phyloP scores from a whole-genome alignment of 495 filamentous ascomycete species.

The Zalerion maritima region DNA sequence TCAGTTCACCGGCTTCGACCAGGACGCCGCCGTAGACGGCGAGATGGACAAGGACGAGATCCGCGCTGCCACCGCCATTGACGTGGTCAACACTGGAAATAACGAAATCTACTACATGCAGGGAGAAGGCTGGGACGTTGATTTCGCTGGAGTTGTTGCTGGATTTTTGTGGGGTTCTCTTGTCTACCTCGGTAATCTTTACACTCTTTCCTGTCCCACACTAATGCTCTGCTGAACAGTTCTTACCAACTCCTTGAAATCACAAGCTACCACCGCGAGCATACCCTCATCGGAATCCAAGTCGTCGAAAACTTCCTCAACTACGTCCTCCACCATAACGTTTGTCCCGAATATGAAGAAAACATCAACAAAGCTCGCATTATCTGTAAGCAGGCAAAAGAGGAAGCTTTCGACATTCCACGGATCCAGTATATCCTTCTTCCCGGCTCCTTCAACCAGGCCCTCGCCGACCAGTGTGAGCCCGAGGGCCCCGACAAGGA shows the following conservation, averaged over 20 bases:
- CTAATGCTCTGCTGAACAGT: slow-evolving; percentile 19
- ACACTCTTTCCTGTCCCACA: slow-evolving; percentile 4
- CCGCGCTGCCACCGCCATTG: slow-evolving; percentile 42
- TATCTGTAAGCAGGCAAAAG: slow-evolving; percentile 52
- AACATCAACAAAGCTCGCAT: slow-evolving; percentile 50
- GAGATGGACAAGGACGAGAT: slow-evolving; percentile 43
- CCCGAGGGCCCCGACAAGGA: too few relatives aligned
- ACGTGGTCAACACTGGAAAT: slow-evolving; percentile 32
- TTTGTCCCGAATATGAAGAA: slow-evolving; percentile 63
- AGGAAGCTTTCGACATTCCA: too few relatives aligned
- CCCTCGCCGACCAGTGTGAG: too few relatives aligned
- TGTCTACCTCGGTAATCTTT: slow-evolving; percentile 3
- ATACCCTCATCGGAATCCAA: slow-evolving; percentile 12
- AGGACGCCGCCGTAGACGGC: too few relatives aligned
- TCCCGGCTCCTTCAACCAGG: slow-evolving; percentile 65
- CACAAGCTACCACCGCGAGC: slow-evolving; percentile 11
- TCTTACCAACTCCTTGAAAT: slow-evolving; percentile 17
- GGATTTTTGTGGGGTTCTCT: slow-evolving; percentile 55
- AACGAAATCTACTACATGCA: slow-evolving; percentile 29
- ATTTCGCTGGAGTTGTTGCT: slow-evolving; percentile 62
- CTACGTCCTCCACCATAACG: slow-evolving; percentile 70
- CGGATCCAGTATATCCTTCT: slow-evolving; percentile 37
- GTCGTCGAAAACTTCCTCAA: slow-evolving; percentile 79
- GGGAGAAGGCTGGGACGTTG: slow-evolving; percentile 49
- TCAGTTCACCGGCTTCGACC: slow-evolving; percentile 48